A percentile compares a stretch with the other conserved stretches of the same genome.
These are phyloP conservation scores for Gentiana macrophylla DNA, from an alignment of 257 asterid genomes.

Conservation along the genomic window DNA sequence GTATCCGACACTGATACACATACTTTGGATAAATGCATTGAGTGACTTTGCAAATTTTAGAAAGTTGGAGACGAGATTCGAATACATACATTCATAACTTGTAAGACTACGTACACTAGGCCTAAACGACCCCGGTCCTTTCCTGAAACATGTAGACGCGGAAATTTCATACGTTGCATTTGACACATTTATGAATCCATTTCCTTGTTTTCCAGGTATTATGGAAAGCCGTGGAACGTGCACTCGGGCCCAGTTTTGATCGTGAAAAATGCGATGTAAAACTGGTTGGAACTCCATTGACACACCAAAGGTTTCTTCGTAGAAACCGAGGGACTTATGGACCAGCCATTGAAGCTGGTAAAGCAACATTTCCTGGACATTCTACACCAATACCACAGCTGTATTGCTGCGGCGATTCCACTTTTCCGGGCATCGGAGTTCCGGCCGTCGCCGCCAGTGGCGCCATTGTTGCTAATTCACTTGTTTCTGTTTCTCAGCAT, in stretches of 20 bases:
- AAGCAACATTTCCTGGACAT: conserved; percentile 73
- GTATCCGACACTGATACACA: too few species aligned
- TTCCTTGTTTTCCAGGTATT: conserved; percentile 36
- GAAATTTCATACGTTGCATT: not conserved
- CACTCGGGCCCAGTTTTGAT: conserved; percentile 65
- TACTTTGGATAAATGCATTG: too few species aligned
- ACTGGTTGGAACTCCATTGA: conserved; percentile 79
- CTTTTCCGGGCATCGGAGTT: conserved; percentile 94
- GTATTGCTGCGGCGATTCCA: conserved; percentile 91
- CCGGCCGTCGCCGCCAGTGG: conserved; percentile 99
- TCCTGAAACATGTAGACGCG: too few species aligned
- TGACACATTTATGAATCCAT: not conserved
- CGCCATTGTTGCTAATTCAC: conserved; percentile 88
- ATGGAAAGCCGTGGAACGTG: conserved; percentile 95
- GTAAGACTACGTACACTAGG: too few species aligned
- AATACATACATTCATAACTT: too few species aligned
- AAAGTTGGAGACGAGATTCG: too few species aligned
- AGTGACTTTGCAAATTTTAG: too few species aligned
- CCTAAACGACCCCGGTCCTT: too few species aligned
- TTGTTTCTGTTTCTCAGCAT: conserved; percentile 83
- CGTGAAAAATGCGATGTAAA: conserved; percentile 81
- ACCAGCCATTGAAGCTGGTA: conserved; percentile 85
- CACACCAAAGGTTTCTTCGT: conserved; percentile 77
- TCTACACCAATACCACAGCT: conserved; percentile 67
- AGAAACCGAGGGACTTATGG: conserved; percentile 85